Conservation (phyloP, 148 eudicot species). For the Heliamphora exappendiculata region DNA sequence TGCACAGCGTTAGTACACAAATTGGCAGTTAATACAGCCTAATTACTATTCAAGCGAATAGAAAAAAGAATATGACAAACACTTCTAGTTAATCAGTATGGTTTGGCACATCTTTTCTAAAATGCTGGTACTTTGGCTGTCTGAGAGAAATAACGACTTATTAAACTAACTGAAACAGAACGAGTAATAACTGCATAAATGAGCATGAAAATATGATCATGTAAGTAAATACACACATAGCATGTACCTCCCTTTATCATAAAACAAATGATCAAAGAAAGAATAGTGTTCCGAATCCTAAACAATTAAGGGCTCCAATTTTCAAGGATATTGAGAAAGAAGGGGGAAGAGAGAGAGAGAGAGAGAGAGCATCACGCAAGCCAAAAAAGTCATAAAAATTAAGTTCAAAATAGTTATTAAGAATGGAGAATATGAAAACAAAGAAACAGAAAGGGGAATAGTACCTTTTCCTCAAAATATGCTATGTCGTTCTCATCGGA, state of each 20-base stretch:
- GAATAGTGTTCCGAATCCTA: neutral
- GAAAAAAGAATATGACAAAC: neutral
- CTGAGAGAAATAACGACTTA: neutral
- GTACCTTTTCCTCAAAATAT: constrained; percentile 78
- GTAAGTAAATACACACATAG: neutral
- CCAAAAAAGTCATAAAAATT: neutral
- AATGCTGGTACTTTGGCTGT: neutral
- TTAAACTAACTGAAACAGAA: neutral
- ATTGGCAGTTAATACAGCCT: constrained; percentile 3
- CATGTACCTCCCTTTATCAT: neutral
- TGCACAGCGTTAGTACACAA: neutral
- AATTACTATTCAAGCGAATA: neutral
- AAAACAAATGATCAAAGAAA: neutral
- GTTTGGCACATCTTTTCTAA: neutral
- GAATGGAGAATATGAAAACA: neutral
- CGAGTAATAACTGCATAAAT: neutral
- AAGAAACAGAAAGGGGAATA: neutral
- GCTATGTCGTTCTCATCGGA: constrained; percentile 64
- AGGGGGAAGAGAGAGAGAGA: no score
- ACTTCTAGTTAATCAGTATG: neutral
- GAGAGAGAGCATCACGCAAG: neutral
- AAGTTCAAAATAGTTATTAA: neutral
- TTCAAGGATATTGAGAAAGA: neutral
- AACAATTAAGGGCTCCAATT: neutral
- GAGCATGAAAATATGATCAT: constrained; percentile 3